These are phyloP conservation scores for Chaetomium sp. DNA, from an alignment of 2,329 filamentous ascomycete species.

Conservation along the genomic window DNA sequence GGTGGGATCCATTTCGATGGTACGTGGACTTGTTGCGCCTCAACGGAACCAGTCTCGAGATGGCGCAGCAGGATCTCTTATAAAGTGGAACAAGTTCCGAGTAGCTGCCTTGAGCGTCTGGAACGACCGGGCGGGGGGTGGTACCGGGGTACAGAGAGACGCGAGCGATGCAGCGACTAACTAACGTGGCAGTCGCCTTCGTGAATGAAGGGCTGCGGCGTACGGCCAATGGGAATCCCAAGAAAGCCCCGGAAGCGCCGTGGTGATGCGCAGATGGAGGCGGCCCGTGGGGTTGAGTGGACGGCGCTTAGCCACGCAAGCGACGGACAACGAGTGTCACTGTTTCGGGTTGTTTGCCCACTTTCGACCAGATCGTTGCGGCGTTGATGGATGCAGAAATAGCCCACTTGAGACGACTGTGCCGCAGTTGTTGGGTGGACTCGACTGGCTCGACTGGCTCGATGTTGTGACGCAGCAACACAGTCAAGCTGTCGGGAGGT, in stretches of 20 bases:
- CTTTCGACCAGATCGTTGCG: conserved; percentile 2
- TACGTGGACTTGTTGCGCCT: conserved; percentile 34
- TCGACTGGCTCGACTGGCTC: not conserved
- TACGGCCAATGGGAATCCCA: conserved; percentile 36
- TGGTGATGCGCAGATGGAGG: conserved; percentile 33
- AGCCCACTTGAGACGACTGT: conserved; percentile 16
- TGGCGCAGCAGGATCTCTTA: conserved; percentile 23
- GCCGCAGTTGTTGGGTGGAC: conserved; percentile 18
- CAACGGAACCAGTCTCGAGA: conserved; percentile 16
- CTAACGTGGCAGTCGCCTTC: conserved; percentile 24
- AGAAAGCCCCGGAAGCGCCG: conserved; percentile 39
- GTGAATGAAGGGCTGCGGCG: conserved; percentile 35
- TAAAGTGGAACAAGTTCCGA: conserved; percentile 23
- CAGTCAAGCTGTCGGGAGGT: not conserved
- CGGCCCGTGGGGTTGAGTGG: conserved; percentile 34
- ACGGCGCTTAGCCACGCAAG: conserved; percentile 39
- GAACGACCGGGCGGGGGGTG: conserved; percentile 17
- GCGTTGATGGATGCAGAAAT: conserved; percentile 3
- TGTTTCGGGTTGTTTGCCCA: conserved; percentile 27
- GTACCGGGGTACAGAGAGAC: conserved; percentile 32
- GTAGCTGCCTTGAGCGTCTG: conserved; percentile 12
- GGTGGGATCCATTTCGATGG: conserved; percentile 55
- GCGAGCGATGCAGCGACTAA: conserved; percentile 25
- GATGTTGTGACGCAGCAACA: not conserved
- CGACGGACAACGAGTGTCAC: conserved; percentile 25